phyloP scores from a whole-genome alignment of 208 protist genomes.

The Leptomonas pyrrhocoris region DNA sequence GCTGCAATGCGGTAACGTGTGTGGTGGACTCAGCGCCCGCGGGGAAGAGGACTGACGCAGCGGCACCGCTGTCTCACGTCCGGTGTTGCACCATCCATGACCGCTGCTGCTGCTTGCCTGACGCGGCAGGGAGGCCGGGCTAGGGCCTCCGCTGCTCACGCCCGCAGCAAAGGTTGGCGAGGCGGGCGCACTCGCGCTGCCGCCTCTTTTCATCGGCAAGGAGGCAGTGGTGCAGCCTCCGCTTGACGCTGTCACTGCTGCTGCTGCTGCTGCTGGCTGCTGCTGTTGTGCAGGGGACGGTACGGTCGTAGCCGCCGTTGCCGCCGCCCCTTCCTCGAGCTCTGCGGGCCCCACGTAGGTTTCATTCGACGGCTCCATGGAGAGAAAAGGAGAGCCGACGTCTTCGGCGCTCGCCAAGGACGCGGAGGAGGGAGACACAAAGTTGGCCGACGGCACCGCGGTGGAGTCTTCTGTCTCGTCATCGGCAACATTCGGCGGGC shows the following conservation, averaged over 20 bases:
- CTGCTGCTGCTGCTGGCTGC: neutral
- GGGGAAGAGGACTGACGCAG: neutral
- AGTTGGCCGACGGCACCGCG: conserved; percentile 15
- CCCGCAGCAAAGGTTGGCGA: neutral
- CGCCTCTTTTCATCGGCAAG: neutral
- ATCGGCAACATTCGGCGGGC: neutral
- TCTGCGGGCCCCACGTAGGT: neutral
- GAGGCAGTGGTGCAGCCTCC: neutral
- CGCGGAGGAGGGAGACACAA: conserved; percentile 1
- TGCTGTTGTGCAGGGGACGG: neutral
- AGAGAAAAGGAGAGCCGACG: neutral
- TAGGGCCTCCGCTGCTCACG: neutral
- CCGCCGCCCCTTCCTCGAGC: neutral
- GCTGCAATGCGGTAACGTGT: conserved; percentile 1
- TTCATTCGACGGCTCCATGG: conserved; percentile 1
- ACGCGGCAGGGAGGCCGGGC: neutral
- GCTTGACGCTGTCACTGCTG: neutral
- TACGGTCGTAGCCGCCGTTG: neutral
- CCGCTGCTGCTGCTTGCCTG: conserved; percentile 14
- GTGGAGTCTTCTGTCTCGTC: conserved; percentile 11
- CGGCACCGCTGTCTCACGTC: conserved; percentile 4
- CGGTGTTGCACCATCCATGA: conserved; percentile 5
- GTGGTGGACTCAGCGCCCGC: neutral
- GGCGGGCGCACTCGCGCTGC: neutral
- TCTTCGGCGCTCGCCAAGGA: conserved; percentile 2